Base-by-base conservation (phyloP, 331 rosid genomes). In the Rosa hybrid region DNA sequence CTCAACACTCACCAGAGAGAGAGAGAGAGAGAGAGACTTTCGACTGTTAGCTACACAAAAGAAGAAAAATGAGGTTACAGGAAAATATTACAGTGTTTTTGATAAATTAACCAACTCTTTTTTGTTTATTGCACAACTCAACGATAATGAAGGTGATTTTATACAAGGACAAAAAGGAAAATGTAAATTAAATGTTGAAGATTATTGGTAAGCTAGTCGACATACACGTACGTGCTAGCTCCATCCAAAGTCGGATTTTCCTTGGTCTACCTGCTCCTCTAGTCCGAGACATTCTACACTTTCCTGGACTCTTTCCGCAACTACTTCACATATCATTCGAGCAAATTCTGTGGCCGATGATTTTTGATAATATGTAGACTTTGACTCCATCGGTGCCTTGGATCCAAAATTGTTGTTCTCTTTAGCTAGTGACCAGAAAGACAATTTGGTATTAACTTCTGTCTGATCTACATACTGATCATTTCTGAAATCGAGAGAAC, bases 71-170 rank as follows among this genome's bases (percentile, higher is more conserved):
- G 39, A 64, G 4, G 7, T 50, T 50, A 27, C 16, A 69, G 18
- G 21, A 77, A 59, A 76, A 67, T 76, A 50, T 41, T 73, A 69
- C 34, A 21, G 12, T 62, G 25, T 23, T 62, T 12, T 11, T 30
- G n/a, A 64, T 2, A 64, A 30, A 23, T 51, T 62, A 38, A 68
- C 49, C 16, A 39, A 68, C n/a, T 68, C 8, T 1, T n/a, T 38
- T 38, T 68, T 68, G 72, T 68, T 68, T 68, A 68, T 68, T 68
- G 72, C 46, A 68, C 71, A 67, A 20, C 48, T 16, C 71, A 67
- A 39, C 71, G 71, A 67, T 14, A 17, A 14, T 67, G 71, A 67
- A 67, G 71, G 49, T 38, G 48, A 67, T 67, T 67, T 67, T 38
- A 4, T 27, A 12, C 12, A 60, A 60, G 42, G 70, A 64, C n/a